Conservation (phyloP, 2,329 filamentous ascomycete genomes). For the Elsinoe arachidis region DNA sequence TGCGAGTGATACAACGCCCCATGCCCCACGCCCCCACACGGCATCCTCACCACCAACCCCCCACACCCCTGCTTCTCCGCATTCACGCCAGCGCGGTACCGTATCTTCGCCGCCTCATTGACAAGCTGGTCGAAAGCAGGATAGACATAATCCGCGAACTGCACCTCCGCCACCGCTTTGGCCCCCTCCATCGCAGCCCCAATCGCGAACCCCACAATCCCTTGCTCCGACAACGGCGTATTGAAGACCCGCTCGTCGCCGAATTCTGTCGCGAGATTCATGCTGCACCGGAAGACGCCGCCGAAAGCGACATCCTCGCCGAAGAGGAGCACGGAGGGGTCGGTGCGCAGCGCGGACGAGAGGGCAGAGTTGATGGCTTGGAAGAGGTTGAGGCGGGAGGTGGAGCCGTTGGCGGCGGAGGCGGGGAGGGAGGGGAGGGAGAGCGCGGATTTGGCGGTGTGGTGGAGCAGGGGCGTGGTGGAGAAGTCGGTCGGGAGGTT, state of each 20-base stretch:
- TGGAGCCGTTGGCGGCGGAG: slow-evolving; percentile 38
- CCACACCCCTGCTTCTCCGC: slow-evolving; percentile 44
- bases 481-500: slow-evolving; percentile 86
- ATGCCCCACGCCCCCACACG: slow-evolving; percentile 80
- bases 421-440: slow-evolving; percentile 60
- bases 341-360: slow-evolving; percentile 68
- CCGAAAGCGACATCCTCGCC: slow-evolving; percentile 97
- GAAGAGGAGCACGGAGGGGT: slow-evolving; percentile 83
- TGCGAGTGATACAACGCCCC: slow-evolving; percentile 84
- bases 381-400: slow-evolving; percentile 86
- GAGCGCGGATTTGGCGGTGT: slow-evolving; percentile 65
- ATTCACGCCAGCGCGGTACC: slow-evolving; percentile 60
- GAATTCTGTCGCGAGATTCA: slow-evolving; percentile 81
- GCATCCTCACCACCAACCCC: slow-evolving; percentile 82
- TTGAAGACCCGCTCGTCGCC: slow-evolving; percentile 90
- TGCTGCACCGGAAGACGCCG: slow-evolving; percentile 89
- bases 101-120: slow-evolving; percentile 83
- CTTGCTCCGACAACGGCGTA: slow-evolving; percentile 87
- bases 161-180: slow-evolving; percentile 87
- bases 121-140: slow-evolving; percentile 91
- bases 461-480: slow-evolving; percentile 70
- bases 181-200: slow-evolving; percentile 84
- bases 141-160: slow-evolving; percentile 91
- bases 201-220: slow-evolving; percentile 87
- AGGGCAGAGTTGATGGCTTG: slow-evolving; percentile 89